These are phyloP conservation scores for Xylaria venustula DNA, from an alignment of 495 filamentous ascomycete genomes.

Conservation along the genomic window DNA sequence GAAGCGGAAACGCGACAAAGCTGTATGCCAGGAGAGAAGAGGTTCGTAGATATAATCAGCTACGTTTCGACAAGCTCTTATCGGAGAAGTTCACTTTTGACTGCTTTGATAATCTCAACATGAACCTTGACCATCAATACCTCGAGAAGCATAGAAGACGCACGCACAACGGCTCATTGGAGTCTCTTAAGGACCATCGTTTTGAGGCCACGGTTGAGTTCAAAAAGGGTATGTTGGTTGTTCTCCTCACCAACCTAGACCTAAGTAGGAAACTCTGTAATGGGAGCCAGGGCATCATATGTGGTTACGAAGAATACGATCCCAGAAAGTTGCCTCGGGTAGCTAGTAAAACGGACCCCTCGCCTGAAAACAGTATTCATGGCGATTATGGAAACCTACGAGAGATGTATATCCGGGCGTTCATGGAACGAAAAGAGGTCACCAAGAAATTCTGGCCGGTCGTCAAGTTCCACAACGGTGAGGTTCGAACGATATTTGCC, in stretches of 20 bases:
- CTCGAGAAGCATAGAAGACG: slow-evolving; percentile 59
- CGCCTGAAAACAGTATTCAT: slow-evolving; percentile 9
- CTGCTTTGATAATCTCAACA: slow-evolving; percentile 69
- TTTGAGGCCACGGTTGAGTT: slow-evolving; percentile 55
- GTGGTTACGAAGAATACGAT: slow-evolving; percentile 68
- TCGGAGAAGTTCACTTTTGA: slow-evolving; percentile 54
- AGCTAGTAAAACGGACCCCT: slow-evolving; percentile 10
- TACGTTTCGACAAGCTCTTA: slow-evolving; percentile 37
- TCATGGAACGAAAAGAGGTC: slow-evolving; percentile 22
- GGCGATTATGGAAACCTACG: slow-evolving; percentile 45
- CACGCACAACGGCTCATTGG: slow-evolving; percentile 62
- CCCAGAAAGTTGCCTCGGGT: slow-evolving; percentile 54
- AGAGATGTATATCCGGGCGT: slow-evolving; percentile 29
- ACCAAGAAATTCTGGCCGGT: slow-evolving; percentile 61
- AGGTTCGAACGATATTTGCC: slow-evolving; percentile 40
- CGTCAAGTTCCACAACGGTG: slow-evolving; percentile 63
- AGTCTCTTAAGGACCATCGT: slow-evolving; percentile 57
- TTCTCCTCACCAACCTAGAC: slow-evolving; percentile 93
- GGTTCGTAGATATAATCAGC: slow-evolving; percentile 39
- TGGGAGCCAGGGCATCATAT: slow-evolving; percentile 80
- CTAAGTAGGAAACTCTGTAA: slow-evolving; percentile 71
- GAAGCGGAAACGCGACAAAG: slow-evolving; percentile 42
- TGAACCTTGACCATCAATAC: slow-evolving; percentile 51
- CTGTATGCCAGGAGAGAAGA: slow-evolving; percentile 44
- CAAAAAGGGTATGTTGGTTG: slow-evolving; percentile 87